A percentile compares a stretch with the other conserved stretches of the same genome.
Conservation (phyloP, 2,329 filamentous ascomycete species). For the Rutstroemia sp. region DNA sequence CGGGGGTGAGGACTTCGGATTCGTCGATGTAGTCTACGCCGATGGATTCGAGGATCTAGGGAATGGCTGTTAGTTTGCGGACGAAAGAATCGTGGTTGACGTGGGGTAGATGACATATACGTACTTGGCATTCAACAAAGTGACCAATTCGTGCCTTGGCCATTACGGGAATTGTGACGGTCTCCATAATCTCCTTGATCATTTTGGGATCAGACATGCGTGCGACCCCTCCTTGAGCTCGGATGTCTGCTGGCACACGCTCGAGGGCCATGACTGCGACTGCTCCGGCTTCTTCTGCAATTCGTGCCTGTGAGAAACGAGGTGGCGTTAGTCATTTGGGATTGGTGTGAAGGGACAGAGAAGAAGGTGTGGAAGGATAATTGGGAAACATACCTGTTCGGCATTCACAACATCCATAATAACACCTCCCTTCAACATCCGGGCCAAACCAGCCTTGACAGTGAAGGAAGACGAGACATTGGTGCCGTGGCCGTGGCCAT, state of each 20-base stretch:
- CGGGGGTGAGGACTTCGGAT: constrained; percentile 93
- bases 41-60: constrained; percentile 82
- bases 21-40: constrained; percentile 98
- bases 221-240: constrained; percentile 83
- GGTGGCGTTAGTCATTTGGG: constrained; percentile 11
- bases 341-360: neutral
- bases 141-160: constrained; percentile 97
- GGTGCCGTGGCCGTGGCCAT: constrained; percentile 19
- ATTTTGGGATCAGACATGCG: constrained; percentile 94
- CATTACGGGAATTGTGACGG: constrained; percentile 98
- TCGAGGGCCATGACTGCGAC: constrained; percentile 98
- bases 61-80: neutral
- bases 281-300: constrained; percentile 94
- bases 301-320: constrained; percentile 59
- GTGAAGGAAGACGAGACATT: constrained; percentile 50
- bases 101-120: constrained; percentile 9
- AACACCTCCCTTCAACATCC: constrained; percentile 98
- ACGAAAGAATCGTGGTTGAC: no score
- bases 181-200: constrained; percentile 91
- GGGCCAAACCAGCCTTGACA: constrained; percentile 89
- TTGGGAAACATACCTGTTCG: constrained; percentile 51
- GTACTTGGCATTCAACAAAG: constrained; percentile 87
- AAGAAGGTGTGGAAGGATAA: neutral
- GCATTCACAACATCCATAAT: constrained; percentile 99
- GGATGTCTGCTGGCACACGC: constrained; percentile 93